Percentiles rank a stretch among this genome's conserved stretches.
phyloP scores from a whole-genome alignment of 495 filamentous ascomycete species.

The Polyplosphaeria fusca region DNA sequence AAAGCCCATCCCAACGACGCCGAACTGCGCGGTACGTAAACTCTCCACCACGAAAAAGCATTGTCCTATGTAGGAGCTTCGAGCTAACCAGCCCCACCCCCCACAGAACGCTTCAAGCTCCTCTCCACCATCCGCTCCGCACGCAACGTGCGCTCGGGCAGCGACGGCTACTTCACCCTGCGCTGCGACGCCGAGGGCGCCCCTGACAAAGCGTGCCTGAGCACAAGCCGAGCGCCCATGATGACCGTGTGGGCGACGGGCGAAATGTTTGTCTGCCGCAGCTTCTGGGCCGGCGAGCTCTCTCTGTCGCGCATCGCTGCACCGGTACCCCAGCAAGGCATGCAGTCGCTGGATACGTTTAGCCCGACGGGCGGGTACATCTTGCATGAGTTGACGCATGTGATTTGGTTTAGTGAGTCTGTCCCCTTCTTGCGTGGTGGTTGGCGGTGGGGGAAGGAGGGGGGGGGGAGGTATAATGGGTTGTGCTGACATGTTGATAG shows the following conservation, averaged over 20 bases:
- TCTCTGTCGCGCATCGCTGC: not conserved
- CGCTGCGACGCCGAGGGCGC: not conserved
- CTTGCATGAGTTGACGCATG: not conserved
- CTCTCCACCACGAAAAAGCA: no score
- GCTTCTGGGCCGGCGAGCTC: not conserved
- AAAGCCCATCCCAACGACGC: no score
- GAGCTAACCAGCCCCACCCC: no score
- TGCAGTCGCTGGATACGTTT: not conserved
- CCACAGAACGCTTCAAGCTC: not conserved
- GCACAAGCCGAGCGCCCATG: not conserved
- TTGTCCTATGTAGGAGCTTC: no score
- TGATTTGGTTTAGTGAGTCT: not conserved
- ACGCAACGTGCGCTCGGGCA: not conserved
- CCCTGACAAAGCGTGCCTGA: not conserved
- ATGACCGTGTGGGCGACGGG: not conserved
- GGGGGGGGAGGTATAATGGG: no score
- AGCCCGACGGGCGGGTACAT: not conserved
- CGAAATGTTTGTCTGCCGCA: not conserved
- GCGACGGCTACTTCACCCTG: not conserved
- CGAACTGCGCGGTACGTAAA: no score
- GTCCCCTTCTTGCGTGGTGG: no score
- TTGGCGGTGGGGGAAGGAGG: no score
- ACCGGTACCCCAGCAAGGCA: not conserved
- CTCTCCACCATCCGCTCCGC: not conserved
- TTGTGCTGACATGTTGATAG: no score